Evolutionary conservation across 257 asterid species (phyloP), one percentile per base, ranked within the genome.

Genomic region (Salvia miltiorrhiza): DNA sequence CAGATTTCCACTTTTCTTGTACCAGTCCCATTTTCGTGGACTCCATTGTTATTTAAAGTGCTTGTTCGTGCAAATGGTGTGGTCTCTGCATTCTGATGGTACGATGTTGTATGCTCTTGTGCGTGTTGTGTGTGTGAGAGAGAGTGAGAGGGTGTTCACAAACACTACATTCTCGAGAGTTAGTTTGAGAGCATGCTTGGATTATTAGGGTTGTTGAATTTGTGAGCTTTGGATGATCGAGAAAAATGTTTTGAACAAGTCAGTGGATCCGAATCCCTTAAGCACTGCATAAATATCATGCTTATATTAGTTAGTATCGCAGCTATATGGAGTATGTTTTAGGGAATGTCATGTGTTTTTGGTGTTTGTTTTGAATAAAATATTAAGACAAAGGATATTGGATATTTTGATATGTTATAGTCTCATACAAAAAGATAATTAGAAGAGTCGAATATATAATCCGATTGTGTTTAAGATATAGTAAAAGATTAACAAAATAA

Each of bases 141-240:
- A 24, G 67, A 50, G 69, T 24, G 70, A 57, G 65, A 5, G 11
- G 75, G n/a, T n/a, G n/a, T 45, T 71, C 84, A 85, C 63, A 49
- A 14, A 48, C 41, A 71, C 20, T 76, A 81, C 81, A 80, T 80
- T 79, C 44, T 56, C 40, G 76, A 41, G 30, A 44, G 76, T 78
- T 41, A 37, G 87, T 79, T 84, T 41, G 39, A 10, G 8, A 48
- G 44, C 66, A 21, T 65, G 80, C 80, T 73, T 65, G 63, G 8
- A 52, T 65, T 54, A 69, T 57, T 62, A 24, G 70, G 76, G 70
- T 50, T 70, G 54, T 72, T 52, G 30, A 16, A 17, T 58, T 54
- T 63, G 30, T 53, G 71, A 48, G 63, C 43, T 64, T 41, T 48
- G 63, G 48, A 65, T 47, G n/a, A 28, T 5, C 1, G 19, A 3